A percentile compares a stretch with the other conserved stretches of the same genome.
Evolutionary conservation across 345 rosid species (phyloP).

Genomic region (Eucalyptus regnans): DNA sequence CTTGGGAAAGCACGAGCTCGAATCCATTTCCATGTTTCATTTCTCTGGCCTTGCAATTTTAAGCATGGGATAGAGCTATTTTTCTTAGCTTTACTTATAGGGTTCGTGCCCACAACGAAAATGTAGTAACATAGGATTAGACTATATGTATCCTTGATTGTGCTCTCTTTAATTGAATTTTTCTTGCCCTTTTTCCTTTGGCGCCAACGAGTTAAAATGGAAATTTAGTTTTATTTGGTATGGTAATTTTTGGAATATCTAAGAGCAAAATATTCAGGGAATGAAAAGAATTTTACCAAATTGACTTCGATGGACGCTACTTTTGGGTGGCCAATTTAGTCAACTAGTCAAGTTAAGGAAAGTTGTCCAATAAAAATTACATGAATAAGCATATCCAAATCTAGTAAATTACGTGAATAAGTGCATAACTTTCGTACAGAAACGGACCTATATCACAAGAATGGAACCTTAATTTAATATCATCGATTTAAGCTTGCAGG

Average conservation of each 20-base stretch:
- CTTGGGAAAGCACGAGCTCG: neutral
- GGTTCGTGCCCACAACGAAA: neutral
- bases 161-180: neutral
- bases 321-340: neutral
- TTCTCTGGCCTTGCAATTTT: neutral
- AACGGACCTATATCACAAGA: no score
- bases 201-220: neutral
- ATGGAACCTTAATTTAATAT: neutral
- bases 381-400: neutral
- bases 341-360: neutral
- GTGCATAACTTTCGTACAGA: no score
- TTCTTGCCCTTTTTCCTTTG: neutral
- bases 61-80: neutral
- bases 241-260: neutral
- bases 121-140: neutral
- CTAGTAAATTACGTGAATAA: neutral
- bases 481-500: conserved; percentile 15
- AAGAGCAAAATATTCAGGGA: neutral
- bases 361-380: neutral
- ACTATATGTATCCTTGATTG: neutral
- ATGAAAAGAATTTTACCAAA: neutral
- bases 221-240: neutral
- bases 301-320: neutral
- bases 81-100: neutral
- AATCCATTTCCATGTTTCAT: neutral